Conservation (phyloP, 352 stramenopile species). For the Phytophthora kernoviae region DNA sequence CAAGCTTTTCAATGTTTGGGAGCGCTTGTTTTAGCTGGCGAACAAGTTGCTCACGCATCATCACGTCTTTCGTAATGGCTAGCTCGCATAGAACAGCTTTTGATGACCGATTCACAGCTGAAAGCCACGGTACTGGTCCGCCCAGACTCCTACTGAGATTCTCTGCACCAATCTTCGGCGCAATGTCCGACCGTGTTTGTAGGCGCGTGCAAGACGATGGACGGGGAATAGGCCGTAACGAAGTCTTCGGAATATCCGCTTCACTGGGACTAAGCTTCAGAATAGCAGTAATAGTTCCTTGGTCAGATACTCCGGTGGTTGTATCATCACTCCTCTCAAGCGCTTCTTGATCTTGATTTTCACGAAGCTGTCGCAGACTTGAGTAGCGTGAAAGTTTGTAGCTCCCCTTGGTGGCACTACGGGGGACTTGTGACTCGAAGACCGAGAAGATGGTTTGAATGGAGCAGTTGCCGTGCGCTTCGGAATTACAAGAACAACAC, state of each 20-base stretch:
- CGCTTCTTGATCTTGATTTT: constrained; percentile 19
- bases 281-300: not conserved
- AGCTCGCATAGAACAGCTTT: constrained; percentile 54
- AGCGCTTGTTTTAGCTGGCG: constrained; percentile 44
- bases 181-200: not conserved
- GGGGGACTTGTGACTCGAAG: constrained; percentile 12
- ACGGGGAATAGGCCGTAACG: constrained; percentile 4
- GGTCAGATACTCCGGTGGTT: not conserved
- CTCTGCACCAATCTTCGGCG: not conserved
- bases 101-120: constrained; percentile 27
- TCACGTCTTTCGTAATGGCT: constrained; percentile 59
- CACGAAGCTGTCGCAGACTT: constrained; percentile 24
- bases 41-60: constrained; percentile 61
- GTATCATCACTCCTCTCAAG: not conserved
- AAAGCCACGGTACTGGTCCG: constrained; percentile 18
- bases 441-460: not conserved
- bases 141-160: not conserved
- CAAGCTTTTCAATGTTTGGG: constrained; percentile 29
- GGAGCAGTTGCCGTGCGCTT: constrained; percentile 21
- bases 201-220: constrained; percentile 2
- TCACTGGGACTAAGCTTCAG: constrained; percentile 20
- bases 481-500: constrained; percentile 20
- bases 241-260: constrained; percentile 9
- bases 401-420: constrained; percentile 20
- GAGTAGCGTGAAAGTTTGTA: constrained; percentile 24